Conservation (phyloP, 1,284 basidiomycete species). For the Grifola frondosa region DNA sequence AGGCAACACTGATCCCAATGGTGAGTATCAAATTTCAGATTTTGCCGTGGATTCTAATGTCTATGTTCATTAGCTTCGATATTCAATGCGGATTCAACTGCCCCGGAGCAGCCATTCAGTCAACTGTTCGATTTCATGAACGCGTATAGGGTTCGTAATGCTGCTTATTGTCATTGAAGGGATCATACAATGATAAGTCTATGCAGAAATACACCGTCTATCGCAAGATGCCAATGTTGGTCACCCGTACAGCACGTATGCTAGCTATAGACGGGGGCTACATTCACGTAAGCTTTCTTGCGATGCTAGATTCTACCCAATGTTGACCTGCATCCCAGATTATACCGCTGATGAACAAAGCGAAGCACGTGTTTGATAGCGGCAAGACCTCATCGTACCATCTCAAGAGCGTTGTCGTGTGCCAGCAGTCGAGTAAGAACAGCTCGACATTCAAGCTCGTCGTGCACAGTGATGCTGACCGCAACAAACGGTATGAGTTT, state of each 20-base stretch:
- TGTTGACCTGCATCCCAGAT: conserved; percentile 53
- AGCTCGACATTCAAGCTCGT: conserved; percentile 85
- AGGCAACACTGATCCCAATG: conserved; percentile 88
- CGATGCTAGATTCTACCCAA: background rate
- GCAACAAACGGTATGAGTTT: conserved; percentile 94
- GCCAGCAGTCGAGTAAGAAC: conserved; percentile 82
- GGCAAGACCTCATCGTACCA: conserved; percentile 92
- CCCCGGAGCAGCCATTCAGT: conserved; percentile 59
- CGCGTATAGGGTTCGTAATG: conserved; percentile 74
- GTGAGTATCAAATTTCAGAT: conserved; percentile 41
- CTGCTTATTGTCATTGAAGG: background rate
- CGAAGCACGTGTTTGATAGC: conserved; percentile 82
- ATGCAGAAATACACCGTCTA: conserved; percentile 88
- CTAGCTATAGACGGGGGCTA: conserved; percentile 96
- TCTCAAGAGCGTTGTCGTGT: conserved; percentile 82
- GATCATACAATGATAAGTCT: too few species aligned
- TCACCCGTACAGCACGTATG: conserved; percentile 86
- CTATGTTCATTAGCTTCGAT: conserved; percentile 71
- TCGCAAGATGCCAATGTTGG: conserved; percentile 91
- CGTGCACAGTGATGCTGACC: conserved; percentile 61
- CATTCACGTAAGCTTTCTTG: conserved; percentile 67
- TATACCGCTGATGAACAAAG: conserved; percentile 83
- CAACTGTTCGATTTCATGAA: conserved; percentile 62
- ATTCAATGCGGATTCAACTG: conserved; percentile 82
- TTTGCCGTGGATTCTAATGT: conserved; percentile 2